Percentiles rank a stretch among this genome's conserved stretches.
phyloP scores from a whole-genome alignment of 2,329 filamentous ascomycete species.

The Rachicladosporium sp. region DNA sequence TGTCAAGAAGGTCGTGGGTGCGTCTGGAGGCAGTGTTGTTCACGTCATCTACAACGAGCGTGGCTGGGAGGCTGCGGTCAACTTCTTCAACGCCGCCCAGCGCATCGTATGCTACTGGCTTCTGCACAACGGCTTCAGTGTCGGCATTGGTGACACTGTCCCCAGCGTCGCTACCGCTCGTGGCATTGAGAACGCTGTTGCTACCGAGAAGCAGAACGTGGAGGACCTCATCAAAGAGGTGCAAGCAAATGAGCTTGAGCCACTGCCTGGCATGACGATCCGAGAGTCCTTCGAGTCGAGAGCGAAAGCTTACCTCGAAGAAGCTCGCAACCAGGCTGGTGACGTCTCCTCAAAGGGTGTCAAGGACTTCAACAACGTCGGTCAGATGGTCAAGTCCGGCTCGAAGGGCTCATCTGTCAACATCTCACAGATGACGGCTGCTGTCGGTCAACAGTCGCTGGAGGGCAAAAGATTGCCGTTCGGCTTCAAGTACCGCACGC shows the following conservation, averaged over 20 bases:
- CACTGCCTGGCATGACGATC: constrained; percentile 95
- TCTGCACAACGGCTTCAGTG: constrained; percentile 89
- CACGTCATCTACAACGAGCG: constrained; percentile 96
- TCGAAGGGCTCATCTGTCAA: constrained; percentile 99
- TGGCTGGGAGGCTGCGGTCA: constrained; percentile 72
- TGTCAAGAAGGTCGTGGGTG: constrained; percentile 89
- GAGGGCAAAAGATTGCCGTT: constrained; percentile 98
- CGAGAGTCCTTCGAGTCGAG: constrained; percentile 97
- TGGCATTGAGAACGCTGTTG: constrained; percentile 71
- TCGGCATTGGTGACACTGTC: constrained; percentile 96
- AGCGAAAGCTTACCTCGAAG: constrained; percentile 87
- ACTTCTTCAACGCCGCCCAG: constrained; percentile 92
- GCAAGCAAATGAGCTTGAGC: constrained; percentile 76
- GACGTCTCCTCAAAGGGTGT: constrained; percentile 81
- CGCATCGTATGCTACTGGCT: constrained; percentile 96
- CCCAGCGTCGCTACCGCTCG: constrained; percentile 75
- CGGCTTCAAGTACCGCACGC: constrained; percentile 93
- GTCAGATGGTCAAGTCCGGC: constrained; percentile 89
- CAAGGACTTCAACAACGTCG: constrained; percentile 92
- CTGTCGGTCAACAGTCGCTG: constrained; percentile 95
- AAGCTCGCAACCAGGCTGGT: constrained; percentile 92
- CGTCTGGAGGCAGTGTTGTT: constrained; percentile 77
- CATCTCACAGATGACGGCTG: constrained; percentile 97
- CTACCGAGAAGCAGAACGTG: constrained; percentile 70
- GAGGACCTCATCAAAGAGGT: constrained; percentile 62